phyloP scores from a whole-genome alignment of 1,139 yeast genomes.

The Hyphopichia wangnamkhiaoensis region DNA sequence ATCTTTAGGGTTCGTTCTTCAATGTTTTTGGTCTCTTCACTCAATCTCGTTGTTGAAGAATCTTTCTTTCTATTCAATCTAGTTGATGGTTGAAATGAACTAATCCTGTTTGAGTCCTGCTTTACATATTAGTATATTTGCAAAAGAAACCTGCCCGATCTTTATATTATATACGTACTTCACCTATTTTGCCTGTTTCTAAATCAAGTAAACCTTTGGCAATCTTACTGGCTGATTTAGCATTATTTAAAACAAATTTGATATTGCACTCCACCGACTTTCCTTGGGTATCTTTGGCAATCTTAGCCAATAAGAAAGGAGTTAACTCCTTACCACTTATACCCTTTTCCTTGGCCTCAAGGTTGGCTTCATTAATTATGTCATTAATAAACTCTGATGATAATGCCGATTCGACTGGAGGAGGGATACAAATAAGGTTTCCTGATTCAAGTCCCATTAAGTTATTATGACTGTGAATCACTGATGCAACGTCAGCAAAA shows the following conservation, averaged over 20 bases:
- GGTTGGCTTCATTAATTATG: constrained; percentile 60
- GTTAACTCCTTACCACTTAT: constrained; percentile 75
- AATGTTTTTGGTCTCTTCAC: neutral
- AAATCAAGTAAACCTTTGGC: constrained; percentile 53
- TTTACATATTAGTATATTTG: constrained; percentile 1
- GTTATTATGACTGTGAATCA: constrained; percentile 54
- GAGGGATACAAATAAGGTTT: constrained; percentile 78
- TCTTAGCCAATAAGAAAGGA: constrained; percentile 69
- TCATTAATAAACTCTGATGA: constrained; percentile 51
- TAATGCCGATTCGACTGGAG: constrained; percentile 66
- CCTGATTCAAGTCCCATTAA: constrained; percentile 63
- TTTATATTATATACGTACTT: constrained; percentile 1
- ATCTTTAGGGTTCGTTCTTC: neutral
- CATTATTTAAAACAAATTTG: constrained; percentile 77
- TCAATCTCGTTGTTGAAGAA: neutral
- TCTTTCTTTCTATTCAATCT: neutral
- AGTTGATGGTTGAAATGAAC: constrained; percentile 2
- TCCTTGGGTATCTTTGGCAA: constrained; percentile 69
- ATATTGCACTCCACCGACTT: constrained; percentile 69
- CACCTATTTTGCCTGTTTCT: constrained; percentile 27
- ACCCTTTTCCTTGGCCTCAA: constrained; percentile 54
- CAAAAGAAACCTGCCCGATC: neutral
- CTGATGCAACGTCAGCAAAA: constrained; percentile 60
- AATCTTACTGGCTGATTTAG: constrained; percentile 64
- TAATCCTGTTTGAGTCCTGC: neutral